phyloP scores from a whole-genome alignment of 2,329 filamentous ascomycete genomes.

The Colletotrichum sp. region DNA sequence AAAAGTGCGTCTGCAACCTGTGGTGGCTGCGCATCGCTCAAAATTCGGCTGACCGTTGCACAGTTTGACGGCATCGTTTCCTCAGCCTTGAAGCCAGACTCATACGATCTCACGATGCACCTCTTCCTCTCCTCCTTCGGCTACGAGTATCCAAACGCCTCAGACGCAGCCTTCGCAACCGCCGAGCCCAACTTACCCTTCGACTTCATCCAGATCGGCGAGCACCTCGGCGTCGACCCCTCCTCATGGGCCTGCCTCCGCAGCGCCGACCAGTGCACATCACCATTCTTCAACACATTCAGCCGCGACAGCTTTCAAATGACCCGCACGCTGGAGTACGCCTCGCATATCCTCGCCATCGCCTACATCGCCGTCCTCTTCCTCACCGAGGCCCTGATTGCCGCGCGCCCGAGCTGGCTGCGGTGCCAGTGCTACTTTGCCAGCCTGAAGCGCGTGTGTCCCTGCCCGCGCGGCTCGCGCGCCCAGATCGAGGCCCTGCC shows the following conservation, averaged over 20 bases:
- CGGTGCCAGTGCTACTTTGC: slow-evolving; percentile 17
- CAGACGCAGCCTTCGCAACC: not conserved
- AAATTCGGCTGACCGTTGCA: not conserved
- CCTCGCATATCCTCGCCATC: not conserved
- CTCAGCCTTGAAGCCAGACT: not conserved
- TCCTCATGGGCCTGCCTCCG: slow-evolving; percentile 17
- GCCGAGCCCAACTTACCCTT: not conserved
- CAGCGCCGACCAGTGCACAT: not conserved
- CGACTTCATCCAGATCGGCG: slow-evolving; percentile 8
- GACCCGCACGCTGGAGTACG: not conserved
- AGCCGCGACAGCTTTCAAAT: not conserved
- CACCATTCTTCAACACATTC: slow-evolving; percentile 14
- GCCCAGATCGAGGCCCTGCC: slow-evolving; percentile 16
- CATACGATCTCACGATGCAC: slow-evolving; percentile 16
- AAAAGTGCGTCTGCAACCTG: not conserved
- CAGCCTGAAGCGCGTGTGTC: slow-evolving; percentile 8
- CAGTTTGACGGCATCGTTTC: slow-evolving; percentile 20
- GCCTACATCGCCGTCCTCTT: not conserved
- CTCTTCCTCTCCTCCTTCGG: slow-evolving; percentile 14
- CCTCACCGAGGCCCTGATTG: not conserved
- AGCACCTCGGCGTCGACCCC: not conserved
- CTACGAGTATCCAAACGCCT: slow-evolving; percentile 12
- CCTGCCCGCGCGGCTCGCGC: slow-evolving; percentile 18
- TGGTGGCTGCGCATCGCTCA: not conserved
- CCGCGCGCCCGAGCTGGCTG: slow-evolving; percentile 8